phyloP scores from a whole-genome alignment of 2,329 filamentous ascomycete genomes.

The Pezicula neosporulosa region DNA sequence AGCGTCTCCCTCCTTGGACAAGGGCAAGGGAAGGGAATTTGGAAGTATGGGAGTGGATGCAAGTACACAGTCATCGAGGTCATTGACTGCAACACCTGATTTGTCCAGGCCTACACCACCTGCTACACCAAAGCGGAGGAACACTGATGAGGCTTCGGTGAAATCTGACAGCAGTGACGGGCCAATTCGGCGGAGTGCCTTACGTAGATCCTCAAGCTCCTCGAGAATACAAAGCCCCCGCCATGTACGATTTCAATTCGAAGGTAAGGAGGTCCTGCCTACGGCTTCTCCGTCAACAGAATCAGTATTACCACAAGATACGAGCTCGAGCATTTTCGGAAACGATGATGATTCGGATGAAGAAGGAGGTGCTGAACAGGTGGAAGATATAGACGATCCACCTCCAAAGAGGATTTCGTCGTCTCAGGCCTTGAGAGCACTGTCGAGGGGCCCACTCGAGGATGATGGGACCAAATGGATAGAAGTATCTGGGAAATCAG shows the following conservation, averaged over 20 bases:
- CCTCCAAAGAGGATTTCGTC: constrained; percentile 51
- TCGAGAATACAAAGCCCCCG: constrained; percentile 51
- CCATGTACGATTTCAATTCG: constrained; percentile 59
- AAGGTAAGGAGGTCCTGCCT: constrained; percentile 57
- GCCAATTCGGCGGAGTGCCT: constrained; percentile 49
- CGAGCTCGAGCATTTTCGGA: constrained; percentile 3
- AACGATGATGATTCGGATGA: constrained; percentile 27
- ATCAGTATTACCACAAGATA: constrained; percentile 8
- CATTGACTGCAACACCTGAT: constrained; percentile 19
- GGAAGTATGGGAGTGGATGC: constrained; percentile 11
- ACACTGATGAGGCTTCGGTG: constrained; percentile 36
- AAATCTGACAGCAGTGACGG: constrained; percentile 50
- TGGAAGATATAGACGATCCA: constrained; percentile 32
- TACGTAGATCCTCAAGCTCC: constrained; percentile 51
- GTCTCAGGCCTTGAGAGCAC: constrained; percentile 48
- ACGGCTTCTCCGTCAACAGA: constrained; percentile 46
- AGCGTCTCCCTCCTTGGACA: constrained; percentile 6
- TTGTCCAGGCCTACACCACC: constrained; percentile 17
- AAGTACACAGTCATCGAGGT: constrained; percentile 15
- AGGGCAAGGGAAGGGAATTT: constrained; percentile 14
- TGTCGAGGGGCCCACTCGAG: constrained; percentile 49
- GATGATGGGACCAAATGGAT: constrained; percentile 34
- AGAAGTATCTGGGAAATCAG: constrained; percentile 25
- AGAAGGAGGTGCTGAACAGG: constrained; percentile 26
- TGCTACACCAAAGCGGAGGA: constrained; percentile 21